phyloP scores from a whole-genome alignment of 805 yeast genomes.

The Kodamaea laetipori region DNA sequence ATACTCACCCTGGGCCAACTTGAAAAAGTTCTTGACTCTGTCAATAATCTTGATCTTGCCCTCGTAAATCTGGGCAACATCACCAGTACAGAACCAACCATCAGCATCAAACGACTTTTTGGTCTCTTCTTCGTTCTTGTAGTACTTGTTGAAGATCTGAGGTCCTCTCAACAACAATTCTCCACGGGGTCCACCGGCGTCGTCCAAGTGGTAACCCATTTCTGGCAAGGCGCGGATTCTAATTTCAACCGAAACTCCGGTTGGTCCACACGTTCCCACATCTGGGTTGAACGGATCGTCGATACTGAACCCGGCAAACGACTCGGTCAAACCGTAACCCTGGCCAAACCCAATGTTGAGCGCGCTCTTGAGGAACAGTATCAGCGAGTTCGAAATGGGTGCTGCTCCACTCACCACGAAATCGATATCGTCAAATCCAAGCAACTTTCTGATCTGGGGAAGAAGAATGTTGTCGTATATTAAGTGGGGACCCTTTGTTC shows the following conservation, averaged over 20 bases:
- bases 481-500: slow-evolving; percentile 21
- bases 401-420: slow-evolving; percentile 30
- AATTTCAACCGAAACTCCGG: slow-evolving; percentile 21
- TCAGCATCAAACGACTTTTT: slow-evolving; percentile 21
- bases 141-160: slow-evolving; percentile 28
- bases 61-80: slow-evolving; percentile 20
- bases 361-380: slow-evolving; percentile 27
- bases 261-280: slow-evolving; percentile 29
- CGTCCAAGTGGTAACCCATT: slow-evolving; percentile 25
- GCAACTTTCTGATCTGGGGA: slow-evolving; percentile 36
- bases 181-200: slow-evolving; percentile 30
- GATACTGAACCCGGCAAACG: slow-evolving; percentile 27
- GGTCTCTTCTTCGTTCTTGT: slow-evolving; percentile 29
- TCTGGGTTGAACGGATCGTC: slow-evolving; percentile 21
- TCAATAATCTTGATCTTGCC: slow-evolving; percentile 30
- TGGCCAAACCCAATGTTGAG: slow-evolving; percentile 30
- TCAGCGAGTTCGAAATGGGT: slow-evolving; percentile 25
- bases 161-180: slow-evolving; percentile 31
- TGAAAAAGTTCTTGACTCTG: slow-evolving; percentile 37
- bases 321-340: slow-evolving; percentile 39
- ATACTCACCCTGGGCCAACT: slow-evolving; percentile 35
- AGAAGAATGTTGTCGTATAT: slow-evolving; percentile 21
- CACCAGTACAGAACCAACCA: slow-evolving; percentile 35
- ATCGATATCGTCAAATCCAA: slow-evolving; percentile 32
- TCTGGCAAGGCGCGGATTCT: slow-evolving; percentile 26